Evolutionary conservation across 2,329 filamentous ascomycete species (phyloP), one percentile per base, ranked within the genome.

Genomic region (Monilinia laxa): DNA sequence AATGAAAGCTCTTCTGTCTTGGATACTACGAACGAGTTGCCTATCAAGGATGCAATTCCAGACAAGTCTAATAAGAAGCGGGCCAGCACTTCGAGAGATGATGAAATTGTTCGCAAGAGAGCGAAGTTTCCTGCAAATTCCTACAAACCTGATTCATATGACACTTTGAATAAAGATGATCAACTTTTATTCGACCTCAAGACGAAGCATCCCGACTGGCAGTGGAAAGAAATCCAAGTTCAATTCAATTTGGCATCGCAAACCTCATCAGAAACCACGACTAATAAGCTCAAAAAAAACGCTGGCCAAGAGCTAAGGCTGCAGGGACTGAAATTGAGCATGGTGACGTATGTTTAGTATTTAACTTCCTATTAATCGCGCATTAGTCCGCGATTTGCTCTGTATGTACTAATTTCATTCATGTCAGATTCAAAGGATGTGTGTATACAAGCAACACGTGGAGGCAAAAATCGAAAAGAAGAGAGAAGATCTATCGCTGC

Each of bases 291-390:
- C 23, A 28, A 25, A 28, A 25, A 28, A 56, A 10, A 1, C 40
- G 62, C 56, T 64, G 62, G 62, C 38, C 62, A 9, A 45, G 51
- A 40, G 49, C 54, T 11, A 45, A 64, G 14, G 51, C 62, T 25
- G 25, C 52, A 40, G 52, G 25, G 20, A 45, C 40, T 11, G 35
- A 55, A 4, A 31, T 64, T 5, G n/a, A 35, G 23, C 35, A 54
- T 7, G 25, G 4, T 20, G 62, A 64, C 35, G 62, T 64, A 64
- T n/a, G 56, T n/a, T 20, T 31, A 9, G 5, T 5, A 47, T 16
- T 23, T 1, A 3, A n/a, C 1, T 35, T 5, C 7, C 2, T 2
- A 16, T 5, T 20, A 2, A 31, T 35, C 1, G 31, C 31, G 31
- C 2, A n/a, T 20, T n/a, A 2, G 10, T 11, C 42, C n/a, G n/a